Percentiles rank a stretch among this genome's conserved stretches.
phyloP scores from a whole-genome alignment of 164 flowering plant species.

The Dillenia suffruticosa region DNA sequence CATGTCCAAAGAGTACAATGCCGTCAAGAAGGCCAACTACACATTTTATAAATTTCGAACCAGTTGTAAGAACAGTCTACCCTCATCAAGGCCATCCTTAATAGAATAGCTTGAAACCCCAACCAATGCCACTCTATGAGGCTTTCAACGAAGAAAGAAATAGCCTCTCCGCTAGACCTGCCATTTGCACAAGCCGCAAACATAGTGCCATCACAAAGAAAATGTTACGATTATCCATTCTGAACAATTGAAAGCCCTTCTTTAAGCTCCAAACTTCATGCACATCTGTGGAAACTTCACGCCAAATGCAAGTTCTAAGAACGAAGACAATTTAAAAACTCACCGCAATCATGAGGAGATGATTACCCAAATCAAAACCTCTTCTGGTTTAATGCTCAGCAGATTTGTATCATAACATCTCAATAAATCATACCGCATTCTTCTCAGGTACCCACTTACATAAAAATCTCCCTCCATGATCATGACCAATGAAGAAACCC shows the following conservation, averaged over 20 bases:
- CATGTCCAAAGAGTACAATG: constrained; percentile 32
- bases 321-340: too few species aligned
- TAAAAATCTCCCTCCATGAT: constrained; percentile 33
- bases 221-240: constrained; percentile 23
- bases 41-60: constrained; percentile 37
- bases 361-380: constrained; percentile 26
- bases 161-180: constrained; percentile 30
- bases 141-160: constrained; percentile 28
- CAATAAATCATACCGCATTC: constrained; percentile 38
- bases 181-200: constrained; percentile 40
- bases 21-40: constrained; percentile 45
- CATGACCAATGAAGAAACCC: constrained; percentile 30
- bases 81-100: constrained; percentile 44
- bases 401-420: constrained; percentile 38
- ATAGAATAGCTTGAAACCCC: constrained; percentile 36
- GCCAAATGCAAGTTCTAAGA: constrained; percentile 19
- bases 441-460: constrained; percentile 36
- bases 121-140: constrained; percentile 36
- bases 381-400: constrained; percentile 28
- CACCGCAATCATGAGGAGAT: constrained; percentile 37
- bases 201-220: constrained; percentile 38
- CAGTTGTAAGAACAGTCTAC: constrained; percentile 25
- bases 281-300: constrained; percentile 42
- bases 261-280: constrained; percentile 34
- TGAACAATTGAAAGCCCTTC: constrained; percentile 29